phyloP scores from a whole-genome alignment of 371 early-diverging fungal species.

The Syncephalastrum racemosum region DNA sequence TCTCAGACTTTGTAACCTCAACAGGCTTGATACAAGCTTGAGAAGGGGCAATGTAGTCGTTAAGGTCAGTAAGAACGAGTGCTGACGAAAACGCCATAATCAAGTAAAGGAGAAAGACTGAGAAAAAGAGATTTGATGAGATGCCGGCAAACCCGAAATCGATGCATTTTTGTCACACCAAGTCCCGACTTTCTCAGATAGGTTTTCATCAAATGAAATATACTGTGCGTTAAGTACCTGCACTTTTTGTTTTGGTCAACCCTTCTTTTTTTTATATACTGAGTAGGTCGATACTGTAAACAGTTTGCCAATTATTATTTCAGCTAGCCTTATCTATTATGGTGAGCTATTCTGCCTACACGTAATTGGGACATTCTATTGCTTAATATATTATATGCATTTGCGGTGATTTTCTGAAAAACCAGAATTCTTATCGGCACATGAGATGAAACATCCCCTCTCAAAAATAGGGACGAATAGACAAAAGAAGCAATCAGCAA shows the following conservation, averaged over 20 bases:
- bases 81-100: constrained; percentile 76
- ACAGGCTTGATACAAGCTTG: constrained; percentile 96
- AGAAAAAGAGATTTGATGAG: too few relatives aligned
- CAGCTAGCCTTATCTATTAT: too few relatives aligned
- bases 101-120: background rate
- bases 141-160: background rate
- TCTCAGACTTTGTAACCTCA: constrained; percentile 66
- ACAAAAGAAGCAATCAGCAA: too few relatives aligned
- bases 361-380: too few relatives aligned
- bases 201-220: background rate
- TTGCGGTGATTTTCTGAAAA: too few relatives aligned
- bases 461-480: too few relatives aligned
- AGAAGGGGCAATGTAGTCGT: constrained; percentile 94
- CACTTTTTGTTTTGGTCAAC: too few relatives aligned
- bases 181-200: background rate
- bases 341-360: too few relatives aligned
- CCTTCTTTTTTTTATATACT: background rate
- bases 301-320: too few relatives aligned
- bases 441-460: too few relatives aligned
- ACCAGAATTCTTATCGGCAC: too few relatives aligned
- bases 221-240: background rate
- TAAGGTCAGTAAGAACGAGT: constrained; percentile 85
- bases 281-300: background rate
- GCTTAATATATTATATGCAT: too few relatives aligned
- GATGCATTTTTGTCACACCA: background rate